Percentiles rank a stretch among this genome's conserved stretches.
These are phyloP conservation scores for Backusella macrospora DNA, from an alignment of 192 early-diverging fungal species.

Conservation along the genomic window DNA sequence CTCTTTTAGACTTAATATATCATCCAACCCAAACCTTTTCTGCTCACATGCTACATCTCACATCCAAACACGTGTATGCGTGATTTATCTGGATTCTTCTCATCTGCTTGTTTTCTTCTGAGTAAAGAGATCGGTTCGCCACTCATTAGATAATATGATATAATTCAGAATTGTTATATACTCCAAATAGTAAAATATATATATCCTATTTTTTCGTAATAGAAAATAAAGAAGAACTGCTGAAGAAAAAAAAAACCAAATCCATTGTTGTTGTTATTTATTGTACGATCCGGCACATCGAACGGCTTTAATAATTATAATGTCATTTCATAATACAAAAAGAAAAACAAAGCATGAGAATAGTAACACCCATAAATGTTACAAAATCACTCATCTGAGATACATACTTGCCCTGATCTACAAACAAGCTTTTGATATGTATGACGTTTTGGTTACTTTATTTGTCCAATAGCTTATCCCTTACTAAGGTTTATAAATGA, in stretches of 20 bases:
- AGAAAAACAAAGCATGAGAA: background rate
- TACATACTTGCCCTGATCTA: background rate
- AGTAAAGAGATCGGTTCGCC: background rate
- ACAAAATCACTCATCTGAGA: constrained; percentile 12
- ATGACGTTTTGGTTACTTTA: constrained; percentile 9
- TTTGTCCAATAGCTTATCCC: background rate
- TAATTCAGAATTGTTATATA: background rate
- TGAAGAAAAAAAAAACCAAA: background rate
- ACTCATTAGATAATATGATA: constrained; percentile 12
- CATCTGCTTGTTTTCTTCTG: constrained; percentile 5
- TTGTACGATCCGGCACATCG: background rate
- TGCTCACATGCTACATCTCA: constrained; percentile 12
- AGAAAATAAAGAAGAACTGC: background rate
- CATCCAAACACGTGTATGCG: constrained; percentile 4
- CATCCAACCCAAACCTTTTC: background rate
- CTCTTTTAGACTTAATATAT: background rate
- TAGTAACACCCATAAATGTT: background rate
- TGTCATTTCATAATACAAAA: background rate
- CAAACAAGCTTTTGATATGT: background rate
- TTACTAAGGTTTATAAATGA: background rate
- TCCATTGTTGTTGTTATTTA: background rate
- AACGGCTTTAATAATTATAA: background rate
- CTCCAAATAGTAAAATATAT: background rate
- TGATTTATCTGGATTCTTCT: constrained; percentile 13
- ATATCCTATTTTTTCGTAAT: background rate